Percentiles rank a stretch among this genome's conserved stretches.
phyloP scores from a whole-genome alignment of 2,329 filamentous ascomycete species.

The Sphaerostilbella broomeana region DNA sequence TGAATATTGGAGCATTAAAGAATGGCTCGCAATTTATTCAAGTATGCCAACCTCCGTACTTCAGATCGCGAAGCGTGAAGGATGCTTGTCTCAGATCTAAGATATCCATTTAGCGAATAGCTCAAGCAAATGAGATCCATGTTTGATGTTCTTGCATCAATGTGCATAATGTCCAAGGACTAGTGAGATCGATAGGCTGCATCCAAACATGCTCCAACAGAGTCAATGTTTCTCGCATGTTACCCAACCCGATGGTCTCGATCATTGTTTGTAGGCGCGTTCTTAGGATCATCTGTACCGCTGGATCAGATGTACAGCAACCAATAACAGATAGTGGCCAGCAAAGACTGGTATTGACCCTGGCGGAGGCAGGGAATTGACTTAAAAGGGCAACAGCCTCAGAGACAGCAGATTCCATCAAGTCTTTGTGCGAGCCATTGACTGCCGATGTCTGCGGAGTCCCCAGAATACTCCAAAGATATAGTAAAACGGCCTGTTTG shows the following conservation, averaged over 20 bases:
- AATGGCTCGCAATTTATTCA: neutral
- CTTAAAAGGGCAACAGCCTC: slow-evolving; percentile 26
- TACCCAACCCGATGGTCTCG: slow-evolving; percentile 35
- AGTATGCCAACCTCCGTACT: no score
- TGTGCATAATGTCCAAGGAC: slow-evolving; percentile 38
- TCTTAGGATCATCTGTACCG: slow-evolving; percentile 31
- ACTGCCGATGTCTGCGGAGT: slow-evolving; percentile 20
- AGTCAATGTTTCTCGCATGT: slow-evolving; percentile 37
- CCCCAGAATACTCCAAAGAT: slow-evolving; percentile 32
- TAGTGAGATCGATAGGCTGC: slow-evolving; percentile 22
- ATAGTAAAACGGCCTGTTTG: slow-evolving; percentile 38
- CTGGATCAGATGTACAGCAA: slow-evolving; percentile 28
- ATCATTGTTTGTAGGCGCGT: slow-evolving; percentile 29
- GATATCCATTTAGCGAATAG: no score
- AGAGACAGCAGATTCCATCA: slow-evolving; percentile 24
- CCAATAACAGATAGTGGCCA: slow-evolving; percentile 35
- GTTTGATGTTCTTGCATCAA: slow-evolving; percentile 41
- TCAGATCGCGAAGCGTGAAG: no score
- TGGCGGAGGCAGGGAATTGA: slow-evolving; percentile 26
- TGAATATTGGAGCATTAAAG: no score
- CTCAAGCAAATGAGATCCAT: slow-evolving; percentile 43
- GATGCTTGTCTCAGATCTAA: no score
- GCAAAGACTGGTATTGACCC: slow-evolving; percentile 35
- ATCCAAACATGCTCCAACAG: slow-evolving; percentile 39
- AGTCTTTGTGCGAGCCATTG: slow-evolving; percentile 18